phyloP scores from a whole-genome alignment of 352 stramenopile genomes.

The Pythium biforme region DNA sequence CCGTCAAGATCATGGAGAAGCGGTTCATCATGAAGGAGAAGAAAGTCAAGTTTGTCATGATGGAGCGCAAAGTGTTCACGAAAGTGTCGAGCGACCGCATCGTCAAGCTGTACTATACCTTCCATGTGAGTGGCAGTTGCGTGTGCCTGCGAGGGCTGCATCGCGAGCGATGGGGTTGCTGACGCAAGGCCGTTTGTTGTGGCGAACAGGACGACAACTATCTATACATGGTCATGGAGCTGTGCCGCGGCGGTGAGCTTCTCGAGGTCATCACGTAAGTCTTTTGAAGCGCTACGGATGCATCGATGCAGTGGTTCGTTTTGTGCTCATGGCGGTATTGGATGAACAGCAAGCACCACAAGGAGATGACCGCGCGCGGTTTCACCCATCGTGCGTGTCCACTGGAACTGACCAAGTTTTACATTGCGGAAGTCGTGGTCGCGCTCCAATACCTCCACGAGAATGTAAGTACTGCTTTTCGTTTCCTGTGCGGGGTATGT shows the following conservation, averaged over 20 bases:
- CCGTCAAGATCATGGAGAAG: slow-evolving; percentile 93
- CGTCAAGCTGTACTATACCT: slow-evolving; percentile 90
- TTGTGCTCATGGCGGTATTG: too few relatives aligned
- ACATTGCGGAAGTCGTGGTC: slow-evolving; percentile 93
- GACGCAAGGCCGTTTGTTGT: background rate
- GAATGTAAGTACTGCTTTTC: slow-evolving; percentile 4
- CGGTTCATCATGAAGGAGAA: slow-evolving; percentile 90
- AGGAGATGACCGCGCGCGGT: slow-evolving; percentile 53
- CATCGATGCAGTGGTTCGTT: too few relatives aligned
- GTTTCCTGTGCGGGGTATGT: background rate
- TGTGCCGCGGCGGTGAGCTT: slow-evolving; percentile 83
- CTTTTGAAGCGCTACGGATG: background rate
- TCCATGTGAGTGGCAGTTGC: slow-evolving; percentile 53
- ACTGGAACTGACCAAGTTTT: slow-evolving; percentile 88
- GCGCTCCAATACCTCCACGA: slow-evolving; percentile 94
- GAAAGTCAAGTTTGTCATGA: slow-evolving; percentile 91
- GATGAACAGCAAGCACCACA: slow-evolving; percentile 70
- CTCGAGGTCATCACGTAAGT: slow-evolving; percentile 83
- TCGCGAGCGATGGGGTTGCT: background rate
- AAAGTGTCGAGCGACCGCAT: slow-evolving; percentile 87
- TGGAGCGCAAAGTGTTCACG: slow-evolving; percentile 90
- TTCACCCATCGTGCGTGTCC: slow-evolving; percentile 67
- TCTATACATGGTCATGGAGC: slow-evolving; percentile 91
- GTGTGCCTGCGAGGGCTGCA: background rate
- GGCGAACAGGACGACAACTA: slow-evolving; percentile 67